Base-by-base conservation (phyloP, 352 stramenopile genomes). In the Phytopythium delawarense region DNA sequence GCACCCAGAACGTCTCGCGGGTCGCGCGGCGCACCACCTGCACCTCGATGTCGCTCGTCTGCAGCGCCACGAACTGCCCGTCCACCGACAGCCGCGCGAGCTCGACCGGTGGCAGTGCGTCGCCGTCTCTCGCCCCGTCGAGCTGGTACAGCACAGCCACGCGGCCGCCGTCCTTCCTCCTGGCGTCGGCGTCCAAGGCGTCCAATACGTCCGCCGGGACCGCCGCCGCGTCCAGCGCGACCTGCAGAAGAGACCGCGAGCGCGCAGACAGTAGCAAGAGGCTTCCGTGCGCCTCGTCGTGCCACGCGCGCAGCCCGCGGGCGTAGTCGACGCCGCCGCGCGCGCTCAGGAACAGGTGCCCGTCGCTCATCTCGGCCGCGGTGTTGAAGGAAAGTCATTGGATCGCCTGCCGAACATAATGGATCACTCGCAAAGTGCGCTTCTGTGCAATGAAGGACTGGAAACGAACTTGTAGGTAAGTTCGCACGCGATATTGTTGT, bases 31-130 rank as follows among this genome's bases (percentile, higher is more conserved):
- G 71, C 9, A 92, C 23, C 54, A 95, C 69, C 52, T 93, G 80
- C 39, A 95, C 81, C 63, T 95, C 84, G 45, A 93, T 84, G 59
- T 95, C 86, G 62, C 81, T 93, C 56, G 76, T 87, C 64, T 95
- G 86, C 45, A 95, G 66, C 7, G 81, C 84, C 30, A 95, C 63
- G 45, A 85, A 93, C 54, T 89, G 71, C 0, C 62, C 58, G 54
- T 92, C 82, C 2, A 88, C 70, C 30, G 86, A 95, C 20, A 95
- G 59, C 34, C 73, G 68, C 59, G 82, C 59, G 21, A 79, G 59
- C 52, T 73, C 56, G 23, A 86, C 70, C 2, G 64, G 65, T 12
- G 75, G 54, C 16, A 57, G 49, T 52, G 34, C n/a, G 23, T n/a
- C n/a, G 23, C 39, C 21, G 12, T 61, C 65, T 23, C 39, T 40